A percentile compares a stretch with the other conserved stretches of the same genome.
phyloP scores from a whole-genome alignment of 129 eudicot genomes.

The Lonicera japonica region DNA sequence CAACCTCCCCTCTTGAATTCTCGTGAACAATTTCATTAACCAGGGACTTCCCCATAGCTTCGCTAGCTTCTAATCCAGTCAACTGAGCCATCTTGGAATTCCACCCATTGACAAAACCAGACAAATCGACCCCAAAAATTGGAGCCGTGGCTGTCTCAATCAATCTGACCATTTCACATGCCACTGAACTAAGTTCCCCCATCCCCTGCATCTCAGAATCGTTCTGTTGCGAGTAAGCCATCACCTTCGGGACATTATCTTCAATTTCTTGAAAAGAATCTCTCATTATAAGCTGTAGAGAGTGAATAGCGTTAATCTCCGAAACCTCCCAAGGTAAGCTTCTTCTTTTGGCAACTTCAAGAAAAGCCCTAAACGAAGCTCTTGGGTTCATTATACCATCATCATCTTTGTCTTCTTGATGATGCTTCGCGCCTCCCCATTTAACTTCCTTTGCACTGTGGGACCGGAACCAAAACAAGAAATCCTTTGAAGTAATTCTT shows the following conservation, averaged over 20 bases:
- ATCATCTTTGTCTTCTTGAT: constrained; percentile 53
- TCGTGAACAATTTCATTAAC: constrained; percentile 44
- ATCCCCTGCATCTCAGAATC: constrained; percentile 20
- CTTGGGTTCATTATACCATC: constrained; percentile 56
- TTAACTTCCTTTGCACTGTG: constrained; percentile 43
- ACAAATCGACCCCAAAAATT: constrained; percentile 58
- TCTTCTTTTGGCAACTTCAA: constrained; percentile 50
- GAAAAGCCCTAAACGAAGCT: constrained; percentile 60
- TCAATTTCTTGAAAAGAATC: constrained; percentile 32
- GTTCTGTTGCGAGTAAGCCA: constrained; percentile 20
- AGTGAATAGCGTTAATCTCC: constrained; percentile 67
- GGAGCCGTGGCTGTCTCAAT: constrained; percentile 70
- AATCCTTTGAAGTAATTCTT: constrained; percentile 33
- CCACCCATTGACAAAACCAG: constrained; percentile 67
- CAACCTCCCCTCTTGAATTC: constrained; percentile 35
- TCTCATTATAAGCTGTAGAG: constrained; percentile 69
- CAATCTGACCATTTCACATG: constrained; percentile 62
- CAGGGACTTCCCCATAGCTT: constrained; percentile 66
- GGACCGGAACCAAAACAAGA: constrained; percentile 74
- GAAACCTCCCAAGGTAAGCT: constrained; percentile 60
- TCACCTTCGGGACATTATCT: constrained; percentile 18
- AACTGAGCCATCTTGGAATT: constrained; percentile 56
- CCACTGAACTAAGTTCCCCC: constrained; percentile 44
- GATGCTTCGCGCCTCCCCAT: constrained; percentile 81
- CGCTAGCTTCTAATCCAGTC: constrained; percentile 46